Base-by-base conservation (phyloP, 2,329 filamentous ascomycete genomes). In the Aureobasidium leucospermi region DNA sequence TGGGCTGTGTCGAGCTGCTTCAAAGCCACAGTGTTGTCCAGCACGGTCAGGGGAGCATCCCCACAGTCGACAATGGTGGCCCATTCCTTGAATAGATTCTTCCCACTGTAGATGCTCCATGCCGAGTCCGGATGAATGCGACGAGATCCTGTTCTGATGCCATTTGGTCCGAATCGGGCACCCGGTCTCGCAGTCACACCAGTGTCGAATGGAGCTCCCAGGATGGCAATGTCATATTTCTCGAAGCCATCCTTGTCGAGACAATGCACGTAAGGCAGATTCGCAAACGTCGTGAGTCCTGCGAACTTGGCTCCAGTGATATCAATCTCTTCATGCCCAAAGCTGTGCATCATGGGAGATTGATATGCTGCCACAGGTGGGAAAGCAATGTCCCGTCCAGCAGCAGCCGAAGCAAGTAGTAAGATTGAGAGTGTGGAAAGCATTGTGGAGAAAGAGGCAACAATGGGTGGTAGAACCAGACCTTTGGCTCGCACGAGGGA, bases 1-100 rank as follows among this genome's bases (percentile, higher is more conserved):
- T 85, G 82, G 2, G 78, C 75, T 60, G 74, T 71, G 49, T 78
- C 77, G 16, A 83, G 73, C 67, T 83, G 80, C 63, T 78, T 78
- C 62, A 83, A 65, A 0, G 80, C 81, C 46, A 79, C 71, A 1
- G 79, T 83, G 61, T 83, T 83, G 64, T 83, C 77, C 23, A 73
- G 65, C 8, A 72, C 64, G 2, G 70, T 73, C 60, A 83, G 64
- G 60, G 79, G 79, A 5, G 75, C 79, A 67, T 82, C 79, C 36
- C 80, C 80, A 61, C 80, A 83, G 62, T 83, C 81, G 3, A 83
- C 75, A 4, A 82, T 74, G 61, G 76, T 79, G 0, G 79, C 77
- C 74, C 80, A 81, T 59, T 76, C 71, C 23, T 70, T 62, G 58
- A 79, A 76, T 4, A 71, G 66, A 61, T 79, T 80, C 59, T 67